phyloP scores from a whole-genome alignment of 1,139 yeast genomes.

The Candida tropicalis region DNA sequence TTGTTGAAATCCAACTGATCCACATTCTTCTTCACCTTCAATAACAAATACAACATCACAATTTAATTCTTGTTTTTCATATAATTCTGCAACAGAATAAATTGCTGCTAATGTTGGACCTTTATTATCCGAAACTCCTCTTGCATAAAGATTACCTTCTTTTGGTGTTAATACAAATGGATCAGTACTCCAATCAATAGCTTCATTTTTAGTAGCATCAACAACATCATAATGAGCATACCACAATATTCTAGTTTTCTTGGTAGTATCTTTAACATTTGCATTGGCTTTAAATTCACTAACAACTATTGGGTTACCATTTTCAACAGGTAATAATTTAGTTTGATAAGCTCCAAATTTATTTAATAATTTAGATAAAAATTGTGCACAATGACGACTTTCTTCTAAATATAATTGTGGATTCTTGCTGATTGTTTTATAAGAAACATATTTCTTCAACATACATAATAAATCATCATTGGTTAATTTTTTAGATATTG shows the following conservation, averaged over 20 bases:
- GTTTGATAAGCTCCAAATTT: constrained; percentile 74
- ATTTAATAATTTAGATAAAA: constrained; percentile 61
- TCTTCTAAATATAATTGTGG: constrained; percentile 72
- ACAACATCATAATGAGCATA: constrained; percentile 98
- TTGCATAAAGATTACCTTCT: constrained; percentile 85
- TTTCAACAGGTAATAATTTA: constrained; percentile 67
- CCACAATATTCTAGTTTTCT: constrained; percentile 62
- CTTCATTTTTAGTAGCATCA: constrained; percentile 47
- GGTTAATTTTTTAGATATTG: constrained; percentile 17
- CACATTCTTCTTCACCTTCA: constrained; percentile 96
- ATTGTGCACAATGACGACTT: constrained; percentile 85
- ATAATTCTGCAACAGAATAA: constrained; percentile 80
- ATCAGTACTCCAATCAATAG: constrained; percentile 69
- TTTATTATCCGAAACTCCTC: constrained; percentile 94
- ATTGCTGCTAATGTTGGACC: constrained; percentile 93
- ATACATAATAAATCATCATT: constrained; percentile 68
- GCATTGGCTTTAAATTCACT: constrained; percentile 61
- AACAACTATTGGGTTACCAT: constrained; percentile 82
- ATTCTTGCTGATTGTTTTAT: constrained; percentile 74
- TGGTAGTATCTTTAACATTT: constrained; percentile 9
- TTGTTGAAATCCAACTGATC: constrained; percentile 81
- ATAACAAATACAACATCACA: constrained; percentile 81
- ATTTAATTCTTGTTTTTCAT: constrained; percentile 51
- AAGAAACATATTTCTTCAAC: constrained; percentile 63
- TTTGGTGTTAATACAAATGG: constrained; percentile 76